Conservation (phyloP, 257 asterid species). For the Lithospermum erythrorhizon region DNA sequence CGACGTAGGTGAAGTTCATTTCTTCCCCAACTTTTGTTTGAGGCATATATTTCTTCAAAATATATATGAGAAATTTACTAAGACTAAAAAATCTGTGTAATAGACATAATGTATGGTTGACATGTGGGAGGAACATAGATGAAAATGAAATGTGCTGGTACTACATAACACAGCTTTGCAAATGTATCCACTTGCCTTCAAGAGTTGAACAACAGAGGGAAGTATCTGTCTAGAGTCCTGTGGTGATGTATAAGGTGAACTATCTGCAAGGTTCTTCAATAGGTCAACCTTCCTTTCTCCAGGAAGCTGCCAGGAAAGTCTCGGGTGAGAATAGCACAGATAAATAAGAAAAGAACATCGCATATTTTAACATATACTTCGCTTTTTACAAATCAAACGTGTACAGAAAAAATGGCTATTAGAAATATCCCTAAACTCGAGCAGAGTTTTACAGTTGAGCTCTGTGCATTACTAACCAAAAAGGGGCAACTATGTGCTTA, state of each 20-base stretch:
- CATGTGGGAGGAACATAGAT: neutral
- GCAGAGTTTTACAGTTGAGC: too few relatives aligned
- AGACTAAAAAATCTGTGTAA: neutral
- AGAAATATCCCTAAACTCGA: too few relatives aligned
- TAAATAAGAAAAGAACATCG: neutral
- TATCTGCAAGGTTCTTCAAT: conserved; percentile 88
- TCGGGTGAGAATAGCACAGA: conserved; percentile 6
- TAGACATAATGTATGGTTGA: neutral
- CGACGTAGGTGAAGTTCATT: conserved; percentile 79
- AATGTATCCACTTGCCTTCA: conserved; percentile 46
- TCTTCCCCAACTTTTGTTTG: conserved; percentile 70
- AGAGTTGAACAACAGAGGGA: conserved; percentile 67
- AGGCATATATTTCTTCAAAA: conserved; percentile 80
- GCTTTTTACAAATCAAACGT: too few relatives aligned
- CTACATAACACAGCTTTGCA: neutral
- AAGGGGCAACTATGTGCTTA: too few relatives aligned
- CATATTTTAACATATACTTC: too few relatives aligned
- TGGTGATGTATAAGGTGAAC: conserved; percentile 75
- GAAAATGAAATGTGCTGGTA: neutral
- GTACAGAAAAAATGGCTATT: too few relatives aligned
- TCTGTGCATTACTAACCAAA: too few relatives aligned
- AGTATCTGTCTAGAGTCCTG: conserved; percentile 81
- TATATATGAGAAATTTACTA: conserved; percentile 12
- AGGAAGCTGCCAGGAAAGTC: conserved; percentile 57
- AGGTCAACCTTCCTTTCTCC: conserved; percentile 85